A percentile compares a stretch with the other conserved stretches of the same genome.
These are phyloP conservation scores for Chaetothyriales sp. DNA, from an alignment of 2,329 filamentous ascomycete genomes.

Conservation along the genomic window DNA sequence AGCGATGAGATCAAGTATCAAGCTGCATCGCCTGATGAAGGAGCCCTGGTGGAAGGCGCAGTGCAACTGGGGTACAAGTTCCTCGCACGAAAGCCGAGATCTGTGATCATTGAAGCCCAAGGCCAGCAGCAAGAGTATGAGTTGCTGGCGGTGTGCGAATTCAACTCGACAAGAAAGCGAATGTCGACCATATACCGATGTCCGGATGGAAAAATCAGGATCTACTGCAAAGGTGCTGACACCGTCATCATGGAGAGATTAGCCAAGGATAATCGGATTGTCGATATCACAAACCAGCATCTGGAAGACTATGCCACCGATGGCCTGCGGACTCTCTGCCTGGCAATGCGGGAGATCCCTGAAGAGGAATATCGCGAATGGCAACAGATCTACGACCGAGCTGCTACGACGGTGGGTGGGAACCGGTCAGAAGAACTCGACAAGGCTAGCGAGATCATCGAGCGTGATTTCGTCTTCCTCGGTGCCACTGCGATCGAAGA, in stretches of 20 bases:
- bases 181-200: conserved; percentile 98
- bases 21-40: conserved; percentile 91
- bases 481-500: conserved; percentile 97
- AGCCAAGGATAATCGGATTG: conserved; percentile 64
- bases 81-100: conserved; percentile 71
- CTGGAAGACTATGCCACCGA: conserved; percentile 98
- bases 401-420: conserved; percentile 76
- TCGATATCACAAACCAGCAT: conserved; percentile 81
- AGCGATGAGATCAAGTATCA: conserved; percentile 89
- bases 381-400: conserved; percentile 72
- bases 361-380: conserved; percentile 82
- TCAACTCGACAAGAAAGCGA: conserved; percentile 91
- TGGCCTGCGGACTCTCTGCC: conserved; percentile 80
- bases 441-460: conserved; percentile 91
- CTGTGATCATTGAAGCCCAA: conserved; percentile 67
- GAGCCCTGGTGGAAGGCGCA: conserved; percentile 87
- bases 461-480: conserved; percentile 77
- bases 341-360: conserved; percentile 84
- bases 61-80: conserved; percentile 77
- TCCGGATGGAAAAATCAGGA: conserved; percentile 83
- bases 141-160: conserved; percentile 91
- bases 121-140: conserved; percentile 70
- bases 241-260: conserved; percentile 93
- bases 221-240: conserved; percentile 93
- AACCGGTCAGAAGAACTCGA: conserved; percentile 89